Percentiles rank a stretch among this genome's conserved stretches.
Conservation (phyloP, 805 yeast species). For the Metschnikowia lochheadii region DNA sequence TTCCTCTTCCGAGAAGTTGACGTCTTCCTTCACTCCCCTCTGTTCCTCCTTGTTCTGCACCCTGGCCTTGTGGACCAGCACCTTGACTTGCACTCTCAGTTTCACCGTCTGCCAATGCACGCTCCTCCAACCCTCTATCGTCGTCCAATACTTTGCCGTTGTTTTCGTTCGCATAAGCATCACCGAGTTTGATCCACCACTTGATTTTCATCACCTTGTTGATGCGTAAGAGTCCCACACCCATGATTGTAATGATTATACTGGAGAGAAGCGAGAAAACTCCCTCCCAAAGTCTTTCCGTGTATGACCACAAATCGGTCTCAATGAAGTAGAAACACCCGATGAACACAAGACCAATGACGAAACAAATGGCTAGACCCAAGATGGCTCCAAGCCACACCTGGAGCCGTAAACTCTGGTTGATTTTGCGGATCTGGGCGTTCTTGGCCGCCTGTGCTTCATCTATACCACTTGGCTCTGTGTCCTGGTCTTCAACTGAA, state of each 20-base stretch:
- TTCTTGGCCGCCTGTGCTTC: conserved; percentile 5
- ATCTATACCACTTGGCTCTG: conserved; percentile 8
- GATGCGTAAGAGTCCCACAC: conserved; percentile 73
- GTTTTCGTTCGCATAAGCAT: conserved; percentile 29
- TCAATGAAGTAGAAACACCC: conserved; percentile 71
- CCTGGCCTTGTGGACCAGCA: no score
- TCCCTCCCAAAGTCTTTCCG: conserved; percentile 91
- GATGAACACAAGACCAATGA: conserved; percentile 71
- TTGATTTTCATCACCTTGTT: conserved; percentile 74
- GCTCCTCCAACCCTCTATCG: neutral
- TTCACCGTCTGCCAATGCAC: no score
- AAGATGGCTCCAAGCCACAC: conserved; percentile 77
- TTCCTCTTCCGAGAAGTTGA: neutral
- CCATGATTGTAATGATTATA: conserved; percentile 80
- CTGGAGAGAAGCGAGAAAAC: conserved; percentile 74
- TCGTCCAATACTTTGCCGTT: neutral
- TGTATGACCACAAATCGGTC: conserved; percentile 78
- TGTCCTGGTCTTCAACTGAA: neutral
- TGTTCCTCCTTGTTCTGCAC: neutral
- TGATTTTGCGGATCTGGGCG: conserved; percentile 10
- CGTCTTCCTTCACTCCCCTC: neutral
- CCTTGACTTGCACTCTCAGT: no score
- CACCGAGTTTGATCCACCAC: conserved; percentile 54
- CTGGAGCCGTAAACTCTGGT: conserved; percentile 41
- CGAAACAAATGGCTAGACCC: conserved; percentile 65